Conservation (phyloP, 1,284 basidiomycete species). For the Trichosporon sp. region DNA sequence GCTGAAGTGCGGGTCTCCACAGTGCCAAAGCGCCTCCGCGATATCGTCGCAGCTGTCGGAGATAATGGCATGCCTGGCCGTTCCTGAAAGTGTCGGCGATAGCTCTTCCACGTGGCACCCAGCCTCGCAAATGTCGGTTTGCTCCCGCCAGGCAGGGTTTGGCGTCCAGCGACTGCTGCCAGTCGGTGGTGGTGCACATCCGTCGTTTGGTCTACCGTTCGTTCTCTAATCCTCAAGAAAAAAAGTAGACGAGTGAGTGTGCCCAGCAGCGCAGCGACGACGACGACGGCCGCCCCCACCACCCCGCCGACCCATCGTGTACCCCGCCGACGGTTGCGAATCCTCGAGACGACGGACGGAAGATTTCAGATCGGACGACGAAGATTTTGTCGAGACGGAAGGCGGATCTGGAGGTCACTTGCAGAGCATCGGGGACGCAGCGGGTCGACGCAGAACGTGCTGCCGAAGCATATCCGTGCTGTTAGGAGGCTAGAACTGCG, state of each 20-base stretch:
- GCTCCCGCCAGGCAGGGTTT: background rate
- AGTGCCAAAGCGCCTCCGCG: no score
- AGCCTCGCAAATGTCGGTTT: no score
- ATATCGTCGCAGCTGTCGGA: no score
- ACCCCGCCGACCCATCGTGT: background rate
- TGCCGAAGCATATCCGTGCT: background rate
- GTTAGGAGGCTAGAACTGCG: background rate
- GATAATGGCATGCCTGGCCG: no score
- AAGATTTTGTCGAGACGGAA: background rate
- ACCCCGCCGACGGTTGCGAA: background rate
- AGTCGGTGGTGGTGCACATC: background rate
- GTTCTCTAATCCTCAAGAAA: slow-evolving; percentile 20
- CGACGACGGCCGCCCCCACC: background rate
- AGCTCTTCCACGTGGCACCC: no score
- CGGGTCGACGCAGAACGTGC: background rate
- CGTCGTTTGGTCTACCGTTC: slow-evolving; percentile 6
- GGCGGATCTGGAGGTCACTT: background rate
- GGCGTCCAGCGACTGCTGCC: background rate
- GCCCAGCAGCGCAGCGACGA: background rate
- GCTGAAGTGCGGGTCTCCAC: no score
- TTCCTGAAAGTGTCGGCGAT: no score
- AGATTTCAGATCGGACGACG: background rate
- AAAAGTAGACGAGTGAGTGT: slow-evolving; percentile 22
- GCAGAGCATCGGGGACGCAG: background rate
- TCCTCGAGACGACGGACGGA: background rate